Evolutionary conservation across 805 yeast species (phyloP), one percentile per base, ranked within the genome.

Genomic region (Pichia rugopelliculosa): DNA sequence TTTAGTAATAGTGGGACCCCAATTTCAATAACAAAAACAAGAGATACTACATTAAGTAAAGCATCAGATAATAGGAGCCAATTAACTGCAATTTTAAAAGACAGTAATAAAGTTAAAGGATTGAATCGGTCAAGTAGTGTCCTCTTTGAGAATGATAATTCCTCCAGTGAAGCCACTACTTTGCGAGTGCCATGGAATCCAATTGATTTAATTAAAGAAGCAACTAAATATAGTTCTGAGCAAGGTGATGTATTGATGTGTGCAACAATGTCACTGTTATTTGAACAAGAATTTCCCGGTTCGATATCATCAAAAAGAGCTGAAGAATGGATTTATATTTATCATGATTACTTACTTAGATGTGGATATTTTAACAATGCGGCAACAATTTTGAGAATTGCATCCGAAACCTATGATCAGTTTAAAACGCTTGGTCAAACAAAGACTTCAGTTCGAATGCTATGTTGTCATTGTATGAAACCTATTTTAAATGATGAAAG

Each of bases 181-280:
- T 53, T 57, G 12, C 44, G 41, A 22, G 53, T 59, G 26, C 87
- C 90, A 0, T 85, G 89, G 85, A 68, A 71, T 17, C 75, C 84
- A 3, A 64, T 69, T 8, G 65, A 61, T 41, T 59, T 85, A 48
- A 67, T 85, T 11, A 56, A 65, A 41, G 68, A 77, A 53, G 77
- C 80, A 0, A 62, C 78, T n/a, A 72, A 72, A 21, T 81, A 76
- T 62, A 75, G 83, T 39, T 59, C 75, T 6, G 61, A 62, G 9
- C 84, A 81, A 53, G 91, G 91, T 1, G 88, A 85, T 59, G 56
- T 82, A 17, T 66, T 81, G 13, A 68, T 80, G 72, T 71, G 82
- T 51, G 74, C 84, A 6, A 72, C 84, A 0, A 54, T 85, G 33
- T 68, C 82, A 0, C 55, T 81, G 23, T 58, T 85, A 33, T 81